Conservation (phyloP, 164 flowering plant genomes). For the Litsea cubeba region DNA sequence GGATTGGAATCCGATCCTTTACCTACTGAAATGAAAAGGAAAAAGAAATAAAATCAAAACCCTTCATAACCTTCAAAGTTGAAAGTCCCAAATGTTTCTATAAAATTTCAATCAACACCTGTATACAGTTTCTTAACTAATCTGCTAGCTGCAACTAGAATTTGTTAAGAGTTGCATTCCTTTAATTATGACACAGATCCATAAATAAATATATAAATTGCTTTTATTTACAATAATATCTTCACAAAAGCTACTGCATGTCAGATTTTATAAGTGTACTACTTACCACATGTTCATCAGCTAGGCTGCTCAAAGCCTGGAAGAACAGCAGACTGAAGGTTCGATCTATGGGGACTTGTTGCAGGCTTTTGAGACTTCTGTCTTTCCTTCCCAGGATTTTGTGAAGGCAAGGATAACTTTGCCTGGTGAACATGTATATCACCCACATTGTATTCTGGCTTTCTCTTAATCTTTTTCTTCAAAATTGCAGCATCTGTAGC, state of each 20-base stretch:
- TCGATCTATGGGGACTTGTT: neutral
- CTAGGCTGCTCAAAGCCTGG: conserved; percentile 3
- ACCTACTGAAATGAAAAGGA: neutral
- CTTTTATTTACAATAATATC: neutral
- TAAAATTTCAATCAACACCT: neutral
- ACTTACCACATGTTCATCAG: neutral
- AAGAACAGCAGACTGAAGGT: neutral
- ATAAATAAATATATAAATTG: neutral
- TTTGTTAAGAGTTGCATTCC: neutral
- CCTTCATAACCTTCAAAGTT: neutral
- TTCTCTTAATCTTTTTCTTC: conserved; percentile 17
- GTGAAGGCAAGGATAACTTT: conserved; percentile 1
- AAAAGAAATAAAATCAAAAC: neutral
- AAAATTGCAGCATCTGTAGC: conserved; percentile 7
- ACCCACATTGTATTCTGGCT: conserved; percentile 12
- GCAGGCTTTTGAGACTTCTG: conserved; percentile 3
- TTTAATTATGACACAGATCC: neutral
- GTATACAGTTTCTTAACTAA: neutral
- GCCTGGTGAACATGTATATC: neutral
- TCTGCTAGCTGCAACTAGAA: neutral
- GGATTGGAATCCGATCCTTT: neutral
- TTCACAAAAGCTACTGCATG: neutral
- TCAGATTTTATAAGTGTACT: neutral
- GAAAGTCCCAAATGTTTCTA: neutral
- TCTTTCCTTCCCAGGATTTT: conserved; percentile 4